Evolutionary conservation across 371 early-diverging fungal species (phyloP), one percentile per base, ranked within the genome.

Genomic region (Smittium mucronatum): DNA sequence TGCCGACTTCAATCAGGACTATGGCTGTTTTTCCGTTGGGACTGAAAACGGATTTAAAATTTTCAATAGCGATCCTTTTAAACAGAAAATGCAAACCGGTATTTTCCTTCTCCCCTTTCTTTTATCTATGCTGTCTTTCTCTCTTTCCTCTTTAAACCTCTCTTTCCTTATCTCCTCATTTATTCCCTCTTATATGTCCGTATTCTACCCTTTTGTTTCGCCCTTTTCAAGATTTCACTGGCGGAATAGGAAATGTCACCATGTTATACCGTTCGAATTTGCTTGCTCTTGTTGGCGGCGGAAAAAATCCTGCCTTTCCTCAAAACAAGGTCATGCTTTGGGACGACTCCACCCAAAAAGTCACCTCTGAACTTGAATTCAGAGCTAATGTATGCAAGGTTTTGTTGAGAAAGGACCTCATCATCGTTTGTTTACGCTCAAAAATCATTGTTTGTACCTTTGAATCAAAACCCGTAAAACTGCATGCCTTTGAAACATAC

Each of bases 221-320:
- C 59, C 59, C 26, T 59, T 15, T 59, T 59, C 29, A 81, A 89
- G 92, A 88, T 72, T 86, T 89, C 58, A 86, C 86, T 60, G 90
- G 93, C 25, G 95, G 95, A 1, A 89, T 95, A 68, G 90, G 89
- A 16, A 83, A 93, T 11, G 92, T 93, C 0, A 94, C 94, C 73
- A 97, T 98, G 97, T 83, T 97, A 15, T 96, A 94, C 77, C 87
- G 91, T 11, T 93, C 94, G 64, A 91, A 90, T 65, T 88, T 93
- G 69, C 84, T 98, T 33, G 97, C 96, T 0, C 83, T 98, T 63
- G 96, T 97, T 25, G 97, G 97, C n/a, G 92, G 94, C 21, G 97
- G 96, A 2, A 86, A 84, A 74, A 90, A 87, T 78, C 95, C 85
- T 66, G 87, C 83, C 77, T 93, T 84, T 75, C 90, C 85, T 71